Base-by-base conservation (phyloP, 2,329 filamentous ascomycete species). In the Phoma sp. region DNA sequence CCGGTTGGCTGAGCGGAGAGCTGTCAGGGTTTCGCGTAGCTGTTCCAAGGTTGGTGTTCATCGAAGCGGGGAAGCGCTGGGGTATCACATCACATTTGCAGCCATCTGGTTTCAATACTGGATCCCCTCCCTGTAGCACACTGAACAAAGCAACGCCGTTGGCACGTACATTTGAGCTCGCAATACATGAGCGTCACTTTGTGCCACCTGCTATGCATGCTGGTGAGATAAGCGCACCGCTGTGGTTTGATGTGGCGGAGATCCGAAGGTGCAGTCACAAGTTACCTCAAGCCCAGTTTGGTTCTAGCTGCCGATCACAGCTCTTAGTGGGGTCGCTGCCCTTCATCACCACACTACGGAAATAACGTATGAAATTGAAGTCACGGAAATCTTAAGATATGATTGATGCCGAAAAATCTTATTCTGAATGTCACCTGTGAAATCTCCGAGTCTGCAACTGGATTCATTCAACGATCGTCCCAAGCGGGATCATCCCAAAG, bases 51-150 rank as follows among this genome's bases (percentile, higher is more conserved):
- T 41, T 38, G 41, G 18, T 58, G 57, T 38, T 57, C 62, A 58
- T 62, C 64, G 60, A 65, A 59, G 61, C 60, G 59, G 59, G 60
- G 60, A 50, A 55, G 33, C 25, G 41, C 52, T 45, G 46, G 51
- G 45, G 25, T 55, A 46, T 32, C 52, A 46, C 46, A 49, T 47
- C 38, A 49, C 45, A n/a, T 42, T 22, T 40, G 32, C 41, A 38
- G 7, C 40, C 36, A 50, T 14, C 25, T 24, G 32, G 25, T 9
- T 30, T 25, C 14, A 42, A 25, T 18, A 25, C 32, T 32, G 18
- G 36, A 14, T 36, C 14, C 40, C 33, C 25, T 41, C 18, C 33
- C 36, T 38, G 25, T 41, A 24, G 36, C 37, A 38, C 37, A 8
- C 24, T 47, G 42, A 41, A 32, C 41, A 22, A 50, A 24, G 36